Evolutionary conservation across 2,329 filamentous ascomycete genomes (phyloP), one percentile per base, ranked within the genome.

Genomic region (Aspergillus proliferans): DNA sequence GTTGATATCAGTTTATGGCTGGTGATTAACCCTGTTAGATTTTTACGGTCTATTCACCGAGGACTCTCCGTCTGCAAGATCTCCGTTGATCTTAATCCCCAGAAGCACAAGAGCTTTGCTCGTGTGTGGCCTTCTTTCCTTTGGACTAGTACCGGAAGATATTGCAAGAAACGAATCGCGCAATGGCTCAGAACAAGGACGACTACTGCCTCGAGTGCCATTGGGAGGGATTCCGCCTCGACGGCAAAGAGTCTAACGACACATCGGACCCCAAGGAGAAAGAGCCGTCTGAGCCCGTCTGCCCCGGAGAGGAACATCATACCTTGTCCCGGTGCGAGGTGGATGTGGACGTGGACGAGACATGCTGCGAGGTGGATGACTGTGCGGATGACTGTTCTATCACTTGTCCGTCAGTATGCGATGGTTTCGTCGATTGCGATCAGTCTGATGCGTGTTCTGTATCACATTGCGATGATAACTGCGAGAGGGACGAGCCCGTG

Each of bases 391-490:
- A 66, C 47, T 71, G 68, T 49, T 63, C 66, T 24, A 52, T 65
- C 50, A 62, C 64, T 43, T 72, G 70, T 47, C 62, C 61, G 15
- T 71, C 70, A 9, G 58, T 68, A 18, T 73, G 70, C 51, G 70
- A 71, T 46, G 68, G 68, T 38, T 71, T 71, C 46, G 59, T 67
- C 15, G 68, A 69, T 33, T 73, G 70, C 51, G 66, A 70, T 45
- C 62, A 64, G 30, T 63, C 61, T 6, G 68, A 61, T 2, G 59
- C 62, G 10, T 72, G 70, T 53, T 70, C 70, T 2, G 62, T 62
- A 28, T 55, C 62, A 7, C 38, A 40, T 40, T 40, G 34, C 33
- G 56, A 63, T 10, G 52, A 44, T 14, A 47, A 59, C 36, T 66
- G 63, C 51, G 57, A 64, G 43, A 60, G 47, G 26, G 55, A 60